Percentiles rank a stretch among this genome's conserved stretches.
Evolutionary conservation across 2,329 filamentous ascomycete species (phyloP).

Genomic region (Epichloe glyceriae): DNA sequence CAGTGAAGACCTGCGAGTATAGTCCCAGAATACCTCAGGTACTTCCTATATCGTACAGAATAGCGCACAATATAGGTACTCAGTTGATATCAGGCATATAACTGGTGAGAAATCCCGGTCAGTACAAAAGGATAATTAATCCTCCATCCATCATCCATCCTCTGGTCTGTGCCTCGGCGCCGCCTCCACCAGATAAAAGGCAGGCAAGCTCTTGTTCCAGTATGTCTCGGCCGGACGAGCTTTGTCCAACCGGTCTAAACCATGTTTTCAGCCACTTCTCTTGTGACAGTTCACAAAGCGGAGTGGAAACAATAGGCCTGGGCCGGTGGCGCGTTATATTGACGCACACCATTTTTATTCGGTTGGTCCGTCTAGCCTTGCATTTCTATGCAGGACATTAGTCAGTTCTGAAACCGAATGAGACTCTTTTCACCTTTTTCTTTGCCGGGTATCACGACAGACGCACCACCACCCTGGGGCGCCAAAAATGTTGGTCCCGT

Average conservation of each 20-base stretch:
- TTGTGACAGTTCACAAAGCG: neutral
- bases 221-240: neutral
- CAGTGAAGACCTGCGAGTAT: too few relatives aligned
- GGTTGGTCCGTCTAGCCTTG: neutral
- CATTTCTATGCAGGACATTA: constrained; percentile 2
- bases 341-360: neutral
- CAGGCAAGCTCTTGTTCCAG: neutral
- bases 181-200: neutral
- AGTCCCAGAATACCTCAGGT: too few relatives aligned
- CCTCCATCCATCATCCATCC: neutral
- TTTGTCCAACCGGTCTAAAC: neutral
- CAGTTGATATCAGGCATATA: too few relatives aligned
- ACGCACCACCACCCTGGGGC: too few relatives aligned
- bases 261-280: neutral
- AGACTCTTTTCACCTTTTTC: neutral
- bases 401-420: constrained; percentile 3
- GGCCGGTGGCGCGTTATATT: neutral
- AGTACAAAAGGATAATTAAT: too few relatives aligned
- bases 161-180: neutral
- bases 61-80: too few relatives aligned
- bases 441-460: too few relatives aligned
- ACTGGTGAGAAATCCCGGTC: too few relatives aligned
- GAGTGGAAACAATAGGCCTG: constrained; percentile 2
- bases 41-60: too few relatives aligned
- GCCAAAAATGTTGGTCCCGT: too few relatives aligned